A percentile compares a stretch with the other conserved stretches of the same genome.
Evolutionary conservation across 495 filamentous ascomycete species (phyloP).

Genomic region (Penicillium desertorum): DNA sequence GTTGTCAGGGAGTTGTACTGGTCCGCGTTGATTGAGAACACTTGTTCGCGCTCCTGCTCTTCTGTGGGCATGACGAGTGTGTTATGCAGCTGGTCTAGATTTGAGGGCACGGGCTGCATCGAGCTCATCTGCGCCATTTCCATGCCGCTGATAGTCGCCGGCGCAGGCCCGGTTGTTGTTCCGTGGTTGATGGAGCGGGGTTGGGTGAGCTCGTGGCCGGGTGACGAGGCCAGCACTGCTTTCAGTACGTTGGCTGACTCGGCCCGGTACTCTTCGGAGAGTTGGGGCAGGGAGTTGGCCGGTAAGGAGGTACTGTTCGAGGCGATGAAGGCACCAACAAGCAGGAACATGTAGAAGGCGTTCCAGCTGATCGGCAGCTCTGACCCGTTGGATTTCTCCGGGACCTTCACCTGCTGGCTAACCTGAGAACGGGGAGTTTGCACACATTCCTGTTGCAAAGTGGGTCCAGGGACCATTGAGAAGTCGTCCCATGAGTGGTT

Average conservation of each 20-base stretch:
- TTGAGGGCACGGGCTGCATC: conserved; percentile 57
- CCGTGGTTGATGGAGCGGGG: conserved; percentile 35
- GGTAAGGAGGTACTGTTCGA: conserved; percentile 70
- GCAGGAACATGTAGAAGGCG: conserved; percentile 74
- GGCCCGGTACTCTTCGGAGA: conserved; percentile 89
- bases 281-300: conserved; percentile 66
- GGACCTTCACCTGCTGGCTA: conserved; percentile 40
- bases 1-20: conserved; percentile 87
- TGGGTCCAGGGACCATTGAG: conserved; percentile 63
- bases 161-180: conserved; percentile 39
- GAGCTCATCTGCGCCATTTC: conserved; percentile 54
- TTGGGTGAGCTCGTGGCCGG: conserved; percentile 34
- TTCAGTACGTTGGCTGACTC: conserved; percentile 90
- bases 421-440: conserved; percentile 20
- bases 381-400: conserved; percentile 69
- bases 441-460: conserved; percentile 27
- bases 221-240: conserved; percentile 72
- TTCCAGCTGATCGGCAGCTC: conserved; percentile 59
- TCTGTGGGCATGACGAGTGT: conserved; percentile 72
- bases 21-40: conserved; percentile 78
- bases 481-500: conserved; percentile 73
- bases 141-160: conserved; percentile 45
- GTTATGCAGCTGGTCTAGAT: conserved; percentile 72
- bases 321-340: conserved; percentile 94
- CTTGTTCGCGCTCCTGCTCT: conserved; percentile 85